Conservation (phyloP, 164 flowering plant genomes). For the Berberis thunbergii region DNA sequence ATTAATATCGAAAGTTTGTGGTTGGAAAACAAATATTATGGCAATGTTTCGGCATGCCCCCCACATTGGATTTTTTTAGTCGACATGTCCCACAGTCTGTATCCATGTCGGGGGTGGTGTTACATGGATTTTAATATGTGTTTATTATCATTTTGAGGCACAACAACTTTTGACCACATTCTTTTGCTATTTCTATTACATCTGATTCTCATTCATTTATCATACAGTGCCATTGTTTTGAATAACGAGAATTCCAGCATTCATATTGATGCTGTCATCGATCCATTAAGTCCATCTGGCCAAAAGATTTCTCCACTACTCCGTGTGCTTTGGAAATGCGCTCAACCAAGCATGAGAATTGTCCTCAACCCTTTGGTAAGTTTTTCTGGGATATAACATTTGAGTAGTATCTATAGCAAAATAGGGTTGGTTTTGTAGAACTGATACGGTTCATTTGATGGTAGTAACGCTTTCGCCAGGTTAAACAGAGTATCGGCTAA, state of each 20-base stretch:
- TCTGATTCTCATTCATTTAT: slow-evolving; percentile 6
- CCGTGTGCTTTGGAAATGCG: slow-evolving; percentile 44
- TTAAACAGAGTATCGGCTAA: no score
- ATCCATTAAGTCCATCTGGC: slow-evolving; percentile 83
- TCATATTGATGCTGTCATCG: slow-evolving; percentile 94
- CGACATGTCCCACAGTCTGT: no score
- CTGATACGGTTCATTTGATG: neutral
- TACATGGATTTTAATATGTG: neutral
- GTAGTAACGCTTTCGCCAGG: no score
- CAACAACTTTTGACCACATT: neutral
- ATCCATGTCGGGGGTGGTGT: no score
- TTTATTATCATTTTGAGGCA: neutral
- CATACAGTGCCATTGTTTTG: slow-evolving; percentile 69
- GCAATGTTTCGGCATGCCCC: no score
- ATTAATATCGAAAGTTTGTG: no score
- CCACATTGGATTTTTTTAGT: no score
- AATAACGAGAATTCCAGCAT: slow-evolving; percentile 54
- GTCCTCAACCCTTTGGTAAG: slow-evolving; percentile 90
- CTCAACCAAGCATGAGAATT: slow-evolving; percentile 92
- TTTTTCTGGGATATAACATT: neutral
- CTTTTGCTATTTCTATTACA: neutral
- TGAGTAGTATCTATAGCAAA: neutral
- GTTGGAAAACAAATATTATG: no score
- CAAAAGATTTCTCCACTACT: slow-evolving; percentile 86
- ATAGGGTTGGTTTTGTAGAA: neutral